These are phyloP conservation scores for Extremus antarcticus DNA, from an alignment of 495 filamentous ascomycete species.

Conservation along the genomic window DNA sequence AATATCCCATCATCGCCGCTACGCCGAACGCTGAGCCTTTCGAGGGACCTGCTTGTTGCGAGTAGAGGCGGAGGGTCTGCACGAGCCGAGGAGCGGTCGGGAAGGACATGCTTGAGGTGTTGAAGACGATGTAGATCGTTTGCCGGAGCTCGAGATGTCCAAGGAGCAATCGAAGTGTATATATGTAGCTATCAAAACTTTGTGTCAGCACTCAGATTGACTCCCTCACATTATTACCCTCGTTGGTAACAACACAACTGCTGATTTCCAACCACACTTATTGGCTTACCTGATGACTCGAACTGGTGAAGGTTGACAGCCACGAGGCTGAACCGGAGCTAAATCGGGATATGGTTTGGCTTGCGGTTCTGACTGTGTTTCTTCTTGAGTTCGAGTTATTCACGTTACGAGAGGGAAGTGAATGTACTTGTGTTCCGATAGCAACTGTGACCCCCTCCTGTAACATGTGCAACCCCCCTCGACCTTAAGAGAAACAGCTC, in stretches of 20 bases:
- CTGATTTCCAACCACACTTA: not conserved
- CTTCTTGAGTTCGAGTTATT: too few relatives aligned
- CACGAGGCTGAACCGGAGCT: too few relatives aligned
- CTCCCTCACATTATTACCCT: not conserved
- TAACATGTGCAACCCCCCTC: not conserved
- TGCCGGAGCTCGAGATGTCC: not conserved
- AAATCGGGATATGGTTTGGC: too few relatives aligned
- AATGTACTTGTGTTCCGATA: too few relatives aligned
- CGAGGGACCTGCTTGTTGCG: constrained; percentile 5
- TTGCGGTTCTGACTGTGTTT: too few relatives aligned
- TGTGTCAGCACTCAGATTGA: not conserved
- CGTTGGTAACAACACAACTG: not conserved
- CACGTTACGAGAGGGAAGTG: too few relatives aligned
- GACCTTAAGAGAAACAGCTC: not conserved
- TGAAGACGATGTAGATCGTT: not conserved
- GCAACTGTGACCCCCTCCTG: not conserved
- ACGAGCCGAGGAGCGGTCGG: constrained; percentile 1
- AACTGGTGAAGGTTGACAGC: not conserved
- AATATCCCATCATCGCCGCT: constrained; percentile 14
- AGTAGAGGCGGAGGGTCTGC: constrained; percentile 10
- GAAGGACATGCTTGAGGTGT: constrained; percentile 4
- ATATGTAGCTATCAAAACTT: not conserved
- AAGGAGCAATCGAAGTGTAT: not conserved
- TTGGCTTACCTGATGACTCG: not conserved
- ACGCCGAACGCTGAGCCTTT: constrained; percentile 4